Conservation (phyloP, 176 grass and related monocot genomes). For the Eleusine indica region DNA sequence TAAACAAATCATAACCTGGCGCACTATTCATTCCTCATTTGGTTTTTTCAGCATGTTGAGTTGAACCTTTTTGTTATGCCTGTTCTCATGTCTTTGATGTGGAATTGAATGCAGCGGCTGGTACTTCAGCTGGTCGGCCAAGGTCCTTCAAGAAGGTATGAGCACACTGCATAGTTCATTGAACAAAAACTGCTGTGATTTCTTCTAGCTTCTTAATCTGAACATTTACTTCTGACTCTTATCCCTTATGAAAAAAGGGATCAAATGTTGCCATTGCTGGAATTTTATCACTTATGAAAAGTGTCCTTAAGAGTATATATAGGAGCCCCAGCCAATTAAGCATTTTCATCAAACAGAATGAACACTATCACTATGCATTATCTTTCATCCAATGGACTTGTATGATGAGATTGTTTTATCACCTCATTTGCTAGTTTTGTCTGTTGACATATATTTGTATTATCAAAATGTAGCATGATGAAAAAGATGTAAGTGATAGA, state of each 20-base stretch:
- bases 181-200: neutral
- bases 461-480: slow-evolving; percentile 44
- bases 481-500: slow-evolving; percentile 50
- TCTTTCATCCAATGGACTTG: neutral
- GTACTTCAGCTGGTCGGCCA: slow-evolving; percentile 63
- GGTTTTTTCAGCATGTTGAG: neutral
- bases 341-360: neutral
- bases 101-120: slow-evolving; percentile 66
- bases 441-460: slow-evolving; percentile 31
- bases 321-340: neutral
- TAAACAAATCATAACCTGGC: neutral
- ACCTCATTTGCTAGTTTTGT: slow-evolving; percentile 6
- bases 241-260: neutral
- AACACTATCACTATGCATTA: neutral
- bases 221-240: neutral
- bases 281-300: neutral
- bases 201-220: neutral
- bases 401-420: neutral
- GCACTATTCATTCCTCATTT: neutral
- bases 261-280: neutral
- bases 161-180: neutral
- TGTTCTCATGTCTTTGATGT: slow-evolving; percentile 31
- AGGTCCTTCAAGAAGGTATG: slow-evolving; percentile 62
- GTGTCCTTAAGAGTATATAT: slow-evolving; percentile 1
- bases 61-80: neutral